Conservation (phyloP, 495 filamentous ascomycete species). For the Jackrogersella minutella region DNA sequence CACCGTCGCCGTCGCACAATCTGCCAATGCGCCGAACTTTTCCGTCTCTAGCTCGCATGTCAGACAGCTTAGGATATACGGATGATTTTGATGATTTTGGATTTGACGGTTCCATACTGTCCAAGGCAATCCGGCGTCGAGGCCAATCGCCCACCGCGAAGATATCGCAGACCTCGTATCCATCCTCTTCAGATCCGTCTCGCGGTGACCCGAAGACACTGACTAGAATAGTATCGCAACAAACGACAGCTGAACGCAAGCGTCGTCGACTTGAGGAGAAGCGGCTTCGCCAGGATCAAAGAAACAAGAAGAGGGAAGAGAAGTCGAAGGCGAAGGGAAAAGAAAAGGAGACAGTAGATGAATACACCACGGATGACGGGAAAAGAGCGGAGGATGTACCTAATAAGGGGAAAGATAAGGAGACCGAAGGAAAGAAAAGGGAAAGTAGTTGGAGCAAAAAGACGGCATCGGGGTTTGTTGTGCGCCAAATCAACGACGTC, state of each 20-base stretch:
- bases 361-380: not conserved
- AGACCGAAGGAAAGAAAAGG: constrained; percentile 35
- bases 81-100: constrained; percentile 33
- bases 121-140: constrained; percentile 24
- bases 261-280: constrained; percentile 53
- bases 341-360: constrained; percentile 3
- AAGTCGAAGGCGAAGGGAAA: constrained; percentile 33
- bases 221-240: constrained; percentile 61
- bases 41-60: constrained; percentile 26
- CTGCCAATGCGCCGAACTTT: constrained; percentile 20
- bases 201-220: constrained; percentile 20
- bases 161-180: not conserved
- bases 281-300: constrained; percentile 21
- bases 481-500: constrained; percentile 40
- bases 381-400: not conserved
- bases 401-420: constrained; percentile 21
- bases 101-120: constrained; percentile 36
- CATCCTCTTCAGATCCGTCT: not conserved
- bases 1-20: not conserved
- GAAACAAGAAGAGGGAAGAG: constrained; percentile 27
- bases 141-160: not conserved
- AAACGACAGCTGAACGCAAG: constrained; percentile 81
- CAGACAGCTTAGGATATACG: constrained; percentile 13
- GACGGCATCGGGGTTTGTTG: constrained; percentile 43
- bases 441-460: constrained; percentile 40